phyloP scores from a whole-genome alignment of 176 grass and related monocot species.

The Urochloa ruziziensis region DNA sequence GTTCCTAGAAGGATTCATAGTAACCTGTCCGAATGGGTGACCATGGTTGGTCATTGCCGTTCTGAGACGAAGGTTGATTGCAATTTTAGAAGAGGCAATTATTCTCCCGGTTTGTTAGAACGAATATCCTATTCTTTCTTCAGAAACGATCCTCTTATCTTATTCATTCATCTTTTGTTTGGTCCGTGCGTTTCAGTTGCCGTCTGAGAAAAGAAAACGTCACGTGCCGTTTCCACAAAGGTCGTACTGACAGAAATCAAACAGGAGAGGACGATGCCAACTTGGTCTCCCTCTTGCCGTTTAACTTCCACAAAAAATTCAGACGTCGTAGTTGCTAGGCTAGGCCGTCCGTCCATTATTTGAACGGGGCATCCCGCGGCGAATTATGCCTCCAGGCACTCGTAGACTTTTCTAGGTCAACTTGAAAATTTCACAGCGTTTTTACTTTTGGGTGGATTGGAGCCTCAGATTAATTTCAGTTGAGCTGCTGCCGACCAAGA shows the following conservation, averaged over 20 bases:
- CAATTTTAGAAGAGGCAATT: not conserved
- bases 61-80: not conserved
- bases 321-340: not conserved
- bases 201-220: not conserved
- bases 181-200: not conserved
- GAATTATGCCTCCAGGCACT: not conserved
- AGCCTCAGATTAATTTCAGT: slow-evolving; percentile 6
- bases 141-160: too few species aligned
- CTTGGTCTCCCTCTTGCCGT: slow-evolving; percentile 6
- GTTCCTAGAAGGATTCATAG: not conserved
- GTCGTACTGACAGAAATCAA: not conserved
- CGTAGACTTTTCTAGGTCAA: not conserved
- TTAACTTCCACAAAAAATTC: not conserved
- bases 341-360: slow-evolving; percentile 4
- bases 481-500: slow-evolving; percentile 5
- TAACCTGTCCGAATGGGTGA: not conserved
- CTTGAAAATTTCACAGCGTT: not conserved
- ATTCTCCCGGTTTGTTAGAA: not conserved
- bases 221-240: not conserved
- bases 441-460: slow-evolving; percentile 7
- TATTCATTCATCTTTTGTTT: not conserved
- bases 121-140: too few species aligned
- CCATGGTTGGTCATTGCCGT: not conserved
- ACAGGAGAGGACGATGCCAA: not conserved
- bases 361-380: slow-evolving; percentile 1